phyloP scores from a whole-genome alignment of 441 rosid genomes.

The Eutrema salsugineum region DNA sequence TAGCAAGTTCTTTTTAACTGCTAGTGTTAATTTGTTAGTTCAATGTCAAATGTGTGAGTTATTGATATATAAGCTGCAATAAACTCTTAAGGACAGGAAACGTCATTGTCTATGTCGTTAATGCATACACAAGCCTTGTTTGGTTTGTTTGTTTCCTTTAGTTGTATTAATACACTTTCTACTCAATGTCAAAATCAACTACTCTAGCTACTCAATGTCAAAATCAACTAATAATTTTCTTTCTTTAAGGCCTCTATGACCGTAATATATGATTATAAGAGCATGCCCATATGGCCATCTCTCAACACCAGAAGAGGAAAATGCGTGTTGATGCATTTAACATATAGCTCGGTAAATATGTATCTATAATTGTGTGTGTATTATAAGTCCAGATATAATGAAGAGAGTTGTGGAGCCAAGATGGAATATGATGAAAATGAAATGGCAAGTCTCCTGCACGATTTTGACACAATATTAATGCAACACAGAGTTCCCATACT shows the following conservation, averaged over 20 bases:
- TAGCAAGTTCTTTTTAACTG: not conserved
- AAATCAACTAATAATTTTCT: not conserved
- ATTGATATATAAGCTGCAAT: not conserved
- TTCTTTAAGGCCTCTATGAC: not conserved
- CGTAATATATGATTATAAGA: not conserved
- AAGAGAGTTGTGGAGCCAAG: slow-evolving; percentile 20
- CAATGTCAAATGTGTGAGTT: not conserved
- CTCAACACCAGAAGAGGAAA: not conserved
- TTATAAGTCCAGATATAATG: not conserved
- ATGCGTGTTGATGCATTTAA: not conserved
- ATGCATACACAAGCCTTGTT: slow-evolving; percentile 18
- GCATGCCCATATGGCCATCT: not conserved
- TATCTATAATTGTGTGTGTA: not conserved
- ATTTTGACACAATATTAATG: slow-evolving; percentile 33
- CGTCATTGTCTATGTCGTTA: slow-evolving; percentile 17
- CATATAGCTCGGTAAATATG: not conserved
- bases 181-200: slow-evolving; percentile 7
- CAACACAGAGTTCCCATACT: slow-evolving; percentile 39
- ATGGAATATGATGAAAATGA: slow-evolving; percentile 26
- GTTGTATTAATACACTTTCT: not conserved
- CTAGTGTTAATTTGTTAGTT: not conserved
- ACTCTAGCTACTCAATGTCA: not conserved
- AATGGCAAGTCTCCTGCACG: slow-evolving; percentile 18
- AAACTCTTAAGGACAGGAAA: not conserved
- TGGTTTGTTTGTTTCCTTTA: not conserved